These are phyloP conservation scores for Lentinula lateritia DNA, from an alignment of 768 basidiomycete species.

Conservation along the genomic window DNA sequence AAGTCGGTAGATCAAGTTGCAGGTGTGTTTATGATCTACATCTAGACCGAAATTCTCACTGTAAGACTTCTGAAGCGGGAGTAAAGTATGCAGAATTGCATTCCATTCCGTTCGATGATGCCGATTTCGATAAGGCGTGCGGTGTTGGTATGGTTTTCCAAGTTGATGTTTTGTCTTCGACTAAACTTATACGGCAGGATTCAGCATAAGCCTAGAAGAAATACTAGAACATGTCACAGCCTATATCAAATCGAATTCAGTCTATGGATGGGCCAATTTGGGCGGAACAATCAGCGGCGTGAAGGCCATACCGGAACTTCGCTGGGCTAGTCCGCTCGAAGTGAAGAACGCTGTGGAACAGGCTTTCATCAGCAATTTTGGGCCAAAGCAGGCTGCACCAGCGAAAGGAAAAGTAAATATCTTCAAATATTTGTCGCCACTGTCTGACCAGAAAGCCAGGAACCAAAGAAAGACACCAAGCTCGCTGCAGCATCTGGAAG, in stretches of 20 bases:
- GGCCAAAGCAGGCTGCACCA: constrained; percentile 62
- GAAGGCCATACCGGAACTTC: constrained; percentile 55
- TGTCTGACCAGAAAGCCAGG: constrained; percentile 22
- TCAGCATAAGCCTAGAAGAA: constrained; percentile 66
- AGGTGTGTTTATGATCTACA: constrained; percentile 43
- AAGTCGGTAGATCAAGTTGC: constrained; percentile 82
- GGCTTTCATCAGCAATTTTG: constrained; percentile 62
- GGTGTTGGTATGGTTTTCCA: constrained; percentile 70
- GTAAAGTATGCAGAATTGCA: constrained; percentile 67
- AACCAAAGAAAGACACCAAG: constrained; percentile 42
- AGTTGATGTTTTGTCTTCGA: background rate
- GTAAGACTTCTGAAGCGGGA: constrained; percentile 45
- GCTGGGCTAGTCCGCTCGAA: constrained; percentile 83
- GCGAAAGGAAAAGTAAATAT: constrained; percentile 57
- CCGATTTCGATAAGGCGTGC: constrained; percentile 70
- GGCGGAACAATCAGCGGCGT: constrained; percentile 61
- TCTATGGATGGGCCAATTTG: constrained; percentile 72
- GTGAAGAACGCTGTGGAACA: constrained; percentile 78
- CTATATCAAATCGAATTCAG: constrained; percentile 50
- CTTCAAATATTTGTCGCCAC: background rate
- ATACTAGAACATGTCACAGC: constrained; percentile 49
- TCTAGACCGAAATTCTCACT: background rate
- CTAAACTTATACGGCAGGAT: constrained; percentile 43
- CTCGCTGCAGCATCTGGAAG: constrained; percentile 22
- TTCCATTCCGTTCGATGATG: constrained; percentile 54